Evolutionary conservation across 495 filamentous ascomycete genomes (phyloP), one percentile per base, ranked within the genome.

Genomic region (Podospora appendiculata): DNA sequence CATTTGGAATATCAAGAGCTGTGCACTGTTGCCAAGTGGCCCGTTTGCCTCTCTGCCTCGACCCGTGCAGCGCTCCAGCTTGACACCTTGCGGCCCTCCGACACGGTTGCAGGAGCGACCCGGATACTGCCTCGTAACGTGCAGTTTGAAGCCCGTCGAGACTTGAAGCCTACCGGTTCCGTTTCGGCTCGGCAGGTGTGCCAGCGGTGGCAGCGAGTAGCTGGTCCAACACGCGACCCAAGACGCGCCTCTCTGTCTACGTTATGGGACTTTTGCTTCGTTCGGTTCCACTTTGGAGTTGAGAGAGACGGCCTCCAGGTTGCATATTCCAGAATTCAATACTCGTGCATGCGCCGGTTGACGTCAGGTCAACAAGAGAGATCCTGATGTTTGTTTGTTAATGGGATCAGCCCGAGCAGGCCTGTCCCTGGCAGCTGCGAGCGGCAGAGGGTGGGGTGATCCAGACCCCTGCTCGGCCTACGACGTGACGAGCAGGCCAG

Each of bases 81-180:
- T 55, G 56, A 55, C 46, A 55, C 52, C 13, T 47, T 54, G 56
- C 56, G 50, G 33, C 32, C 32, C 33, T 43, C 48, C 40, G 40
- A 39, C 49, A 42, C 38, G 11, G 17, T 51, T 50, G 49, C 50
- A 59, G 47, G 34, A 54, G 48, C 19, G 38, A 25, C 41, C 9
- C 36, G 4, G 18, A 32, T 34, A 17, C 2, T 50, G 51, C 43
- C 36, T 32, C 33, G 5, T 39, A 41, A 51, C 6, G 34, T 56
- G 53, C 53, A 40, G 53, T 41, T 41, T 41, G 38, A 2, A 41
- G 38, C 11, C 38, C 12, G 12, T 41, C 12, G 38, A 41, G 12
- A 12, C 14, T 10, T 13, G 32, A 42, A 50, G 35, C 39, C n/a
- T 48, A 35, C 44, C 52, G 47, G 45, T 13, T 39, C 46, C 19